Percentiles rank a stretch among this genome's conserved stretches.
phyloP scores from a whole-genome alignment of 805 yeast genomes.

The Ogataea nakhonphanomensis region DNA sequence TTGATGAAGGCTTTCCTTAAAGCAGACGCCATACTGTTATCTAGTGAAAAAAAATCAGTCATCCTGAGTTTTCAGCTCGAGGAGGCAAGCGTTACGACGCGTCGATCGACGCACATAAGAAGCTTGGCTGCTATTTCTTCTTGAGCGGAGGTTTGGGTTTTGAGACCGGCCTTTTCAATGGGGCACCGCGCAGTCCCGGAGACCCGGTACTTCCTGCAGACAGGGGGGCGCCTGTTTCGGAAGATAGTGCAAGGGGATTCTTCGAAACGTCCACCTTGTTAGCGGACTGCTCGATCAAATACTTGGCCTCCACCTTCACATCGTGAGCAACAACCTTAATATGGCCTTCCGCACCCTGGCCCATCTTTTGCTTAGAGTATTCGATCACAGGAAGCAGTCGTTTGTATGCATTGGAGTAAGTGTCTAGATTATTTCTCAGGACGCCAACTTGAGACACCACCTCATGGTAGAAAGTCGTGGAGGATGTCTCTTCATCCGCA shows the following conservation, averaged over 20 bases:
- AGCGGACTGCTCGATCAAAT: conserved; percentile 11
- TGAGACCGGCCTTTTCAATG: conserved; percentile 5
- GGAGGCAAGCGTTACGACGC: conserved; percentile 1
- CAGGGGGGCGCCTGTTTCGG: conserved; percentile 1
- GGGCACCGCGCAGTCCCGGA: conserved; percentile 4
- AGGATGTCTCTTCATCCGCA: conserved; percentile 43
- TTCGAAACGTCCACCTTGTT: conserved; percentile 8
- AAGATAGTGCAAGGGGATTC: conserved; percentile 1
- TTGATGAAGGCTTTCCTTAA: conserved; percentile 34
- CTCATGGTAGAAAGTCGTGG: conserved; percentile 40
- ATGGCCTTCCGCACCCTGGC: conserved; percentile 47
- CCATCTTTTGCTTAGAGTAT: conserved; percentile 47
- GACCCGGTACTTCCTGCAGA: conserved; percentile 3
- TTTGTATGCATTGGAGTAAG: conserved; percentile 43
- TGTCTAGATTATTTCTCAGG: conserved; percentile 38
- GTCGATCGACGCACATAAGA: conserved; percentile 5
- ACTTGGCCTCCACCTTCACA: conserved; percentile 24
- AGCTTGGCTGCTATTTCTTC: conserved; percentile 2
- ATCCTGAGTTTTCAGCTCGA: conserved; percentile 1
- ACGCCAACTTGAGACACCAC: conserved; percentile 34
- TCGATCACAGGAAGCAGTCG: conserved; percentile 48
- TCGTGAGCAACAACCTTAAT: conserved; percentile 28
- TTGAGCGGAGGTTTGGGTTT: conserved; percentile 11
- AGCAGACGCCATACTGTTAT: conserved; percentile 28
- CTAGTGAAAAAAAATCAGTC: conserved; percentile 8